Evolutionary conservation across 495 filamentous ascomycete species (phyloP).

Genomic region (Aspergillus coremiiformis): DNA sequence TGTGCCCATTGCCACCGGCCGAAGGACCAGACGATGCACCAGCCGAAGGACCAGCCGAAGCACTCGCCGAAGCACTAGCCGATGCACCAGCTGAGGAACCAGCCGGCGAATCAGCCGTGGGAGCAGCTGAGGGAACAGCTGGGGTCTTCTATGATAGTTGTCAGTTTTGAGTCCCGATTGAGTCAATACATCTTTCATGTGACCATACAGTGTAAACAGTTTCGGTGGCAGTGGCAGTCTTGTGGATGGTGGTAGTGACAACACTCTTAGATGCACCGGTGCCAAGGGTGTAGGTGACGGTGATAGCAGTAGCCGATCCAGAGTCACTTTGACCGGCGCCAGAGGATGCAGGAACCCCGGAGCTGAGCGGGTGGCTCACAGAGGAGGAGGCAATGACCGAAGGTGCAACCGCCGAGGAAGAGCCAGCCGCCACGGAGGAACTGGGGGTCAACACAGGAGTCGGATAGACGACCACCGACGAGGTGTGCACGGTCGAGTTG

Average conservation of each 20-base stretch:
- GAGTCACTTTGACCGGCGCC: constrained; percentile 3
- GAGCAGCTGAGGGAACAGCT: too few relatives aligned
- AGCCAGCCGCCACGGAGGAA: constrained; percentile 5
- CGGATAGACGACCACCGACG: constrained; percentile 15
- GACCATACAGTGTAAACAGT: constrained; percentile 36
- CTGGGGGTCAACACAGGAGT: constrained; percentile 8
- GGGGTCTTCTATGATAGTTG: constrained; percentile 8
- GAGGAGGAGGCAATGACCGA: constrained; percentile 14
- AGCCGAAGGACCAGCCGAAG: constrained; percentile 3
- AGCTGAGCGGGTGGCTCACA: too few relatives aligned
- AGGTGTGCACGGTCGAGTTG: constrained; percentile 10
- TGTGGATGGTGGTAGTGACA: constrained; percentile 50
- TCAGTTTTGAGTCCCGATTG: not conserved
- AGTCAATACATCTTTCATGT: not conserved
- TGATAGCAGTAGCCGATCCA: constrained; percentile 26
- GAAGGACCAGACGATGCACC: too few relatives aligned
- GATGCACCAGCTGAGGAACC: too few relatives aligned
- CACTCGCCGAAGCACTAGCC: too few relatives aligned
- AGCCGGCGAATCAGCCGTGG: too few relatives aligned
- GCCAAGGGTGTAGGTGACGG: constrained; percentile 54
- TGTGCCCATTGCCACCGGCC: not conserved
- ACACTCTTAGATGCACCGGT: constrained; percentile 47
- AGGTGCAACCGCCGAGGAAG: not conserved
- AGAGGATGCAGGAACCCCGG: constrained; percentile 9
- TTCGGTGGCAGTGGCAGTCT: constrained; percentile 34